Base-by-base conservation (phyloP, 306 rosid species). In the Arachis stenosperma region DNA sequence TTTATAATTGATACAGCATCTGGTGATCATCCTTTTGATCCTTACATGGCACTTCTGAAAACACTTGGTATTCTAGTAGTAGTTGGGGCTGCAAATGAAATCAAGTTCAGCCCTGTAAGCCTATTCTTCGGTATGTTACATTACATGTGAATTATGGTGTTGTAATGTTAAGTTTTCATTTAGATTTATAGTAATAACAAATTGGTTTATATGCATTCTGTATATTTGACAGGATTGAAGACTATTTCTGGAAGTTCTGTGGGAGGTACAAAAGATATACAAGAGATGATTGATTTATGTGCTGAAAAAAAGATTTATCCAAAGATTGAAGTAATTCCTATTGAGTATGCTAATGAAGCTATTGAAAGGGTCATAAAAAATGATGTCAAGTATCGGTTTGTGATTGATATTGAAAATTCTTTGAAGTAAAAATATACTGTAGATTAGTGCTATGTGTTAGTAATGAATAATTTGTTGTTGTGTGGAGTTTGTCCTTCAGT, bases 11-110 rank as follows among this genome's bases (percentile, higher is more conserved):
- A 90, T 78, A 79, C 97, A n/a, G 93, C 97, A 30, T 90, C 96
- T 42, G 98, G 98, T 73, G 91, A 89, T 83, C 98, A 93, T 60
- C 87, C 85, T 1, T 88, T 89, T 83, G 97, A 91, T 86, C 91
- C 90, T 58, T 91, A 89, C 81, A 77, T 91, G 95, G 60, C 92
- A 50, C 71, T 86, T 27, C 71, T 93, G 86, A 93, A 90, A 88
- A 78, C 81, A 42, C 65, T 52, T 39, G 93, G 96, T 65, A 81
- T 78, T 79, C 68, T 89, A 5, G 92, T 75, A 59, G 74, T 90
- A 29, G 92, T 89, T 76, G 96, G 98, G 51, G 82, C 86, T 79
- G 96, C 97, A 36, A 84, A 85, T 71, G 88, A 89, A 85, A 80
- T 90, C 75, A 93, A 90, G 76, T 71, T 93, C 70, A 82, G 78